These are phyloP conservation scores for Brassica hybrid DNA, from an alignment of 441 rosid species.

Conservation along the genomic window DNA sequence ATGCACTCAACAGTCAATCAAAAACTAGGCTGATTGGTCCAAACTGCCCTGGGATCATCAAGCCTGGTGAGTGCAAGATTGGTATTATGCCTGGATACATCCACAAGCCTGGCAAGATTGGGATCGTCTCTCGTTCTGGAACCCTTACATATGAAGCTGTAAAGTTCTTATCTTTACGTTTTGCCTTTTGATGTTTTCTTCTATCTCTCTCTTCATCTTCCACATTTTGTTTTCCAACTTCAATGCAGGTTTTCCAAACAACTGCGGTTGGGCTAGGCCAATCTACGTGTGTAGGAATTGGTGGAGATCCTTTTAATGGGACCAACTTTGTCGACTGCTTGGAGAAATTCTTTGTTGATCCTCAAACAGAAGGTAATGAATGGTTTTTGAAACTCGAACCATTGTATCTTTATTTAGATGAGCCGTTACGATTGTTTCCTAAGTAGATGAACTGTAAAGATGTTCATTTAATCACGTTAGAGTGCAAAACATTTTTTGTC, in stretches of 20 bases:
- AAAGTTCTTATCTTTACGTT: constrained; percentile 35
- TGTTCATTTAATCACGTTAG: too few species aligned
- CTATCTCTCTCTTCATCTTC: neutral
- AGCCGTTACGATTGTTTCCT: too few species aligned
- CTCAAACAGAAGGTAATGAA: constrained; percentile 84
- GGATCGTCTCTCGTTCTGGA: constrained; percentile 94
- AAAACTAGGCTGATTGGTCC: constrained; percentile 90
- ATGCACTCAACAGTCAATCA: constrained; percentile 85
- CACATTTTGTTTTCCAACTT: neutral
- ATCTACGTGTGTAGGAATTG: constrained; percentile 89
- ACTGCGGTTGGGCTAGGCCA: constrained; percentile 42
- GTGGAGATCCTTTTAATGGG: constrained; percentile 98
- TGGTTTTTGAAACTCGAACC: too few species aligned
- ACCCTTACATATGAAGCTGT: constrained; percentile 97
- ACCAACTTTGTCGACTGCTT: constrained; percentile 90
- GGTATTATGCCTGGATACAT: constrained; percentile 97
- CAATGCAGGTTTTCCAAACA: too few species aligned
- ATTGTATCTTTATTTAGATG: too few species aligned
- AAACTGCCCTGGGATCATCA: constrained; percentile 93
- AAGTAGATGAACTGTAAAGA: neutral
- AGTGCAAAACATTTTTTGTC: too few species aligned
- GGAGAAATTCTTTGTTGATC: constrained; percentile 72
- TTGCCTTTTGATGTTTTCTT: constrained; percentile 15
- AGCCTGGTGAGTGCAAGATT: constrained; percentile 95
- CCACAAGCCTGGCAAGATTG: constrained; percentile 90